Evolutionary conservation across 2,329 filamentous ascomycete species (phyloP), one percentile per base, ranked within the genome.

Genomic region (Chrysoporthe deuterocubensis): DNA sequence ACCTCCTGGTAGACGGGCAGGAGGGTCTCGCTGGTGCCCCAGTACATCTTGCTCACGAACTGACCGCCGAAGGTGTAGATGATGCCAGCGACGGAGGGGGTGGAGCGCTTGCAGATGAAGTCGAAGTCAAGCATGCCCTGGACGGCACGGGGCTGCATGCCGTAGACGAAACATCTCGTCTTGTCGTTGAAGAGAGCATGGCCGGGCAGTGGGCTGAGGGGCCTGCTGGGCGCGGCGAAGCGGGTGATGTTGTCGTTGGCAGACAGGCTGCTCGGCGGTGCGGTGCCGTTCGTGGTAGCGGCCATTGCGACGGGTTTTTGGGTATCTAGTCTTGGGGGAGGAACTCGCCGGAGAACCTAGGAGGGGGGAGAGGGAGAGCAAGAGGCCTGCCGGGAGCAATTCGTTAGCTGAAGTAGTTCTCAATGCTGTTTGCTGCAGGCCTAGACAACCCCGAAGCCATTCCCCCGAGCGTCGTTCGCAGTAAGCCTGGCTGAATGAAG

Each of bases 11-110:
- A 99, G 80, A 99, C 96, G 72, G 96, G 96, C 75, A 99, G 89
- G 73, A 99, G 90, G 71, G 96, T 99, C 88, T 99, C 96, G 85
- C 94, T 97, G 79, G 96, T 99, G 78, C 96, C 96, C 96, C 96
- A 99, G 92, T 99, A 99, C 96, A 99, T 98, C 91, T 99, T 99
- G 90, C 94, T 97, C 80, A 99, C 96, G 90, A 99, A 99, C 85
- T 99, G 96, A 75, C 96, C 96, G 81, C 96, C 96, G 79, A 99
- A 99, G 76, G 96, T 97, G 88, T 99, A 99, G 88, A 99, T 98
- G 84, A 99, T 98, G 80, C 94, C 96, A 74, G 96, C 96, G 69
- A 99, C 96, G 68, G 96, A 99, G 72, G 96, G 96, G 70, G 92
- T 96, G 80, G 90, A 88, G 78, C 96, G 93, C 90, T 98, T 98